These are phyloP conservation scores for Penicillium waksmanii DNA, from an alignment of 495 filamentous ascomycete genomes.

Conservation along the genomic window DNA sequence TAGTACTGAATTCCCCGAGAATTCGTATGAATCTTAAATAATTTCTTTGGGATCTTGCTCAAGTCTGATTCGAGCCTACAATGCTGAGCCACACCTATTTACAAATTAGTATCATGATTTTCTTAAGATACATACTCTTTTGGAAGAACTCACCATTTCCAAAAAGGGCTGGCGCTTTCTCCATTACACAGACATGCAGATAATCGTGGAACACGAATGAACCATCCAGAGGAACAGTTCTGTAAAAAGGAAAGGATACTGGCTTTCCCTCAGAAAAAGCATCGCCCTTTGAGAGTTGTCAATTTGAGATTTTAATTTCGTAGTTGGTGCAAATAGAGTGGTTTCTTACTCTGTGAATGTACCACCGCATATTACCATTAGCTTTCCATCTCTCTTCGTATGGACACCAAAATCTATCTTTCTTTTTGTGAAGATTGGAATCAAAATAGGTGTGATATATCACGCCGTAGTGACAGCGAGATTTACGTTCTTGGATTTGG, in stretches of 20 bases:
- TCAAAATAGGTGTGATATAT: conserved; percentile 36
- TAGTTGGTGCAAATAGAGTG: too few relatives aligned
- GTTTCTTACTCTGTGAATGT: conserved; percentile 35
- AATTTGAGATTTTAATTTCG: not conserved
- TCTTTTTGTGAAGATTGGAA: conserved; percentile 27
- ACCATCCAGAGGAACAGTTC: not conserved
- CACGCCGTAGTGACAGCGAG: conserved; percentile 57
- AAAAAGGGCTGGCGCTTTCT: not conserved
- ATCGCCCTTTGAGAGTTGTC: conserved; percentile 3
- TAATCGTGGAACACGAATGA: not conserved
- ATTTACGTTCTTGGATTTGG: conserved; percentile 51
- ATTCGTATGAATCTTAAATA: conserved; percentile 26
- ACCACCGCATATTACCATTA: conserved; percentile 31
- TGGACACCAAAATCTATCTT: conserved; percentile 7
- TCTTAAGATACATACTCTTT: not conserved
- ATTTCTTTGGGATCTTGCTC: conserved; percentile 22
- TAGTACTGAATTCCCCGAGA: conserved; percentile 27
- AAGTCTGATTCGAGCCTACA: too few relatives aligned
- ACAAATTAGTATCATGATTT: too few relatives aligned
- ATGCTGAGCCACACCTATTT: too few relatives aligned
- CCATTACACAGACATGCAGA: conserved; percentile 3
- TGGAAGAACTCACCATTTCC: not conserved
- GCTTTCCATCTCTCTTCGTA: conserved; percentile 28
- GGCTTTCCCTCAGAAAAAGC: conserved; percentile 13
- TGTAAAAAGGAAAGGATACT: conserved; percentile 6